These are phyloP conservation scores for Colletotrichum chlorophyti DNA, from an alignment of 2,329 filamentous ascomycete species.

Conservation along the genomic window DNA sequence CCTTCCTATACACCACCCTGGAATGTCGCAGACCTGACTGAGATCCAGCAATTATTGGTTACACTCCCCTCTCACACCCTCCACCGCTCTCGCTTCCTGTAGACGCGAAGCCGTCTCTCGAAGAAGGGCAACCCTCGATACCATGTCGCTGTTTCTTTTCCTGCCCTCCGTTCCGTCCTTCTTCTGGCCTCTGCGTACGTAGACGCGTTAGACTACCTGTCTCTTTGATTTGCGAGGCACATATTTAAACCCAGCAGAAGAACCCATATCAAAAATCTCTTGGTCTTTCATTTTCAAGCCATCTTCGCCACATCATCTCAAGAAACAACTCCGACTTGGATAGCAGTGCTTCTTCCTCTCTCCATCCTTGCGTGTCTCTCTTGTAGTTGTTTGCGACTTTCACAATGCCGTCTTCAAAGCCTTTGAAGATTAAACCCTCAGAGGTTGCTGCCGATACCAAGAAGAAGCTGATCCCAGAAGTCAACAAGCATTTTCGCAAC, in stretches of 20 bases:
- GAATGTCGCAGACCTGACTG: slow-evolving; percentile 31
- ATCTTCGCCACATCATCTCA: not conserved
- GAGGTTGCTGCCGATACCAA: slow-evolving; percentile 80
- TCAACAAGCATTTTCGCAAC: slow-evolving; percentile 62
- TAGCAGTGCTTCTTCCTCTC: not conserved
- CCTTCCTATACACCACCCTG: slow-evolving; percentile 26
- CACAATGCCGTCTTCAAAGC: slow-evolving; percentile 34
- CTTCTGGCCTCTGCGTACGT: not conserved
- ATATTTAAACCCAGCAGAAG: slow-evolving; percentile 18
- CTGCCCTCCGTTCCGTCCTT: not conserved
- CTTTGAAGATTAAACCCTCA: slow-evolving; percentile 66
- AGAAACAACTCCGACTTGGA: not conserved
- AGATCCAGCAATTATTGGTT: slow-evolving; percentile 32
- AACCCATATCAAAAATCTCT: not conserved
- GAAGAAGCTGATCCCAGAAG: slow-evolving; percentile 70
- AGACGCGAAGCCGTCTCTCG: slow-evolving; percentile 5
- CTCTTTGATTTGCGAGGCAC: slow-evolving; percentile 9
- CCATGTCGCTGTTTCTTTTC: slow-evolving; percentile 25
- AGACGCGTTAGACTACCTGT: not conserved
- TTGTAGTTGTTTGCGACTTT: not conserved
- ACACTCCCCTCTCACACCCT: slow-evolving; percentile 28
- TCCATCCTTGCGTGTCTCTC: not conserved
- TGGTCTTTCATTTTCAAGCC: slow-evolving; percentile 9
- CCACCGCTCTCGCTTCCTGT: slow-evolving; percentile 31
- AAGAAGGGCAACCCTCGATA: not conserved